A percentile compares a stretch with the other conserved stretches of the same genome.
Evolutionary conservation across 495 filamentous ascomycete genomes (phyloP).

Genomic region (Penicillium pancosmium): DNA sequence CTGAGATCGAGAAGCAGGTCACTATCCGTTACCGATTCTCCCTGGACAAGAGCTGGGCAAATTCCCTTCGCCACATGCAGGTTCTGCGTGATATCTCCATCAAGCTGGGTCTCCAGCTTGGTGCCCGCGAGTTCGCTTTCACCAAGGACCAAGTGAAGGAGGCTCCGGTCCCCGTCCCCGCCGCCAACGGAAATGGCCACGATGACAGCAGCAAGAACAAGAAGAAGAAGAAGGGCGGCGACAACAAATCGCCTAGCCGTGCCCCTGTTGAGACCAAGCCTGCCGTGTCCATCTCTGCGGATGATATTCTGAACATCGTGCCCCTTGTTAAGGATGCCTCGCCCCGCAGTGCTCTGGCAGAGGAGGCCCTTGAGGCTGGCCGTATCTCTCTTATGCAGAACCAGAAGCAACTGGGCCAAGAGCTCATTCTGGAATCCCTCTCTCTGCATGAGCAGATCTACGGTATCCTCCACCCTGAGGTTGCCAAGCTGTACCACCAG

Average conservation of each 20-base stretch:
- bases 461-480: conserved; percentile 94
- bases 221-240: conserved; percentile 67
- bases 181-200: conserved; percentile 36
- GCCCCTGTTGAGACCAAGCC: conserved; percentile 39
- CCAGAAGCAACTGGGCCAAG: conserved; percentile 94
- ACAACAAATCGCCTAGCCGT: conserved; percentile 56
- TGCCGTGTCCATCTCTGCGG: conserved; percentile 67
- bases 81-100: conserved; percentile 85
- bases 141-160: conserved; percentile 45
- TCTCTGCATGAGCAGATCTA: conserved; percentile 99
- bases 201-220: conserved; percentile 74
- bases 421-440: conserved; percentile 90
- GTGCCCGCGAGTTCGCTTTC: conserved; percentile 81
- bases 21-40: conserved; percentile 72
- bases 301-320: conserved; percentile 89
- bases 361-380: conserved; percentile 94
- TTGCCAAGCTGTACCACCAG: conserved; percentile 91
- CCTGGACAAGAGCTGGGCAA: conserved; percentile 68
- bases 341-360: conserved; percentile 83
- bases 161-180: conserved; percentile 52
- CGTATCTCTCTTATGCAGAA: conserved; percentile 92
- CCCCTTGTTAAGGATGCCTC: conserved; percentile 93
- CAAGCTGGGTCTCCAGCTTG: conserved; percentile 90
- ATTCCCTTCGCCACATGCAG: conserved; percentile 71
- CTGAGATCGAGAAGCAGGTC: conserved; percentile 73